phyloP scores from a whole-genome alignment of 2,329 filamentous ascomycete genomes.

The Sarocladium strictum region DNA sequence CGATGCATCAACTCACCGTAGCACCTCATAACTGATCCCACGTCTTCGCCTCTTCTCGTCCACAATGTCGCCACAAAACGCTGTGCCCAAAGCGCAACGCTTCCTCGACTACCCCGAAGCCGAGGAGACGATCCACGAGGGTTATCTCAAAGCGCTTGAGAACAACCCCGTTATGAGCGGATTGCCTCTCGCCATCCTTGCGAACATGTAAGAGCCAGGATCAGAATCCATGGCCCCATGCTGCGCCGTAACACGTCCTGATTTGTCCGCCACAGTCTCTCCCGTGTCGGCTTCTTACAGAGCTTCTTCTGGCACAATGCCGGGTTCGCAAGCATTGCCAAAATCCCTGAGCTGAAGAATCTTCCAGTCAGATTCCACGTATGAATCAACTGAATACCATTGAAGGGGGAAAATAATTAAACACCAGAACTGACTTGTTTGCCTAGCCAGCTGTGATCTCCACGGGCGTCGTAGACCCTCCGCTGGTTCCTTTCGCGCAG shows the following conservation, averaged over 20 bases:
- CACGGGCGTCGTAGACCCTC: constrained; percentile 28
- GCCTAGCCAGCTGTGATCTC: constrained; percentile 52
- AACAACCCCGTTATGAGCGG: constrained; percentile 69
- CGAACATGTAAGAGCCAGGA: constrained; percentile 43
- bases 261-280: not conserved
- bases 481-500: constrained; percentile 33
- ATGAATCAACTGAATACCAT: constrained; percentile 21
- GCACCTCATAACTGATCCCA: too few species aligned
- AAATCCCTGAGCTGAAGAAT: constrained; percentile 40
- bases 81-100: not conserved
- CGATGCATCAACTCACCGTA: too few species aligned
- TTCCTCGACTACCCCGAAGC: constrained; percentile 22
- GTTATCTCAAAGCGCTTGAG: constrained; percentile 31
- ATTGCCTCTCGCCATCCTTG: constrained; percentile 52
- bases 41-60: too few species aligned
- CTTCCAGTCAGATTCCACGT: constrained; percentile 43
- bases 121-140: constrained; percentile 13
- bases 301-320: constrained; percentile 66
- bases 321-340: constrained; percentile 41
- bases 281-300: constrained; percentile 38
- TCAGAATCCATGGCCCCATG: not conserved
- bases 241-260: constrained; percentile 47
- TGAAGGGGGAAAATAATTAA: too few species aligned
- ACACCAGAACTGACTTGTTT: not conserved
- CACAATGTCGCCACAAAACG: too few species aligned